A percentile compares a stretch with the other conserved stretches of the same genome.
phyloP scores from a whole-genome alignment of 2,329 filamentous ascomycete species.

The Alternaria angustiovoidea region DNA sequence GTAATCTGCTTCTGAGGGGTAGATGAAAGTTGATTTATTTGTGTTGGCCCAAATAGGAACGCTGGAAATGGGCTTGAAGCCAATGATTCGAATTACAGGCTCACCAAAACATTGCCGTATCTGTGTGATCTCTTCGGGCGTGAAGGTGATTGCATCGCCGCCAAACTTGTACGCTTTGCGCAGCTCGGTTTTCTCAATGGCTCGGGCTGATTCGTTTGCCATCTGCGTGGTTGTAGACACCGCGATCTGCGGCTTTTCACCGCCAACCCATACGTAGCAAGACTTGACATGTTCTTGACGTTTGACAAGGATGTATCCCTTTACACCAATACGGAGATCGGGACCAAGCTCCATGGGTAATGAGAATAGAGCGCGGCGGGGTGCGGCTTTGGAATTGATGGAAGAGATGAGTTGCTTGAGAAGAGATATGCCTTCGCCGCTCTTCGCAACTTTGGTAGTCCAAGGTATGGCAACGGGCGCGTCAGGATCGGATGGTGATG shows the following conservation, averaged over 20 bases:
- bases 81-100: slow-evolving; percentile 85
- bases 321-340: slow-evolving; percentile 84
- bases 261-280: slow-evolving; percentile 86
- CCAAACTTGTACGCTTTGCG: slow-evolving; percentile 97
- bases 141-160: slow-evolving; percentile 86
- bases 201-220: slow-evolving; percentile 78
- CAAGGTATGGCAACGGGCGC: slow-evolving; percentile 63
- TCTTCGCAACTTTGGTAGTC: slow-evolving; percentile 69
- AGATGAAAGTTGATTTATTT: slow-evolving; percentile 89
- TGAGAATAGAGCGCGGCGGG: slow-evolving; percentile 85
- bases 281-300: slow-evolving; percentile 81
- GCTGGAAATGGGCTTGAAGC: slow-evolving; percentile 83
- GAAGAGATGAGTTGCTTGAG: slow-evolving; percentile 83
- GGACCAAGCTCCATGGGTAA: slow-evolving; percentile 89
- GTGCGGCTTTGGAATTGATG: slow-evolving; percentile 87
- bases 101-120: slow-evolving; percentile 79
- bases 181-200: slow-evolving; percentile 81
- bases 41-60: slow-evolving; percentile 85
- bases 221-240: slow-evolving; percentile 76
- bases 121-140: slow-evolving; percentile 79
- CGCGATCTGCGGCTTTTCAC: slow-evolving; percentile 84
- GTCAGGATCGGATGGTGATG: slow-evolving; percentile 71
- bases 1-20: slow-evolving; percentile 88
- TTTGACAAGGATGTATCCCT: slow-evolving; percentile 90
- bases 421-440: slow-evolving; percentile 78